A percentile compares a stretch with the other conserved stretches of the same genome.
Evolutionary conservation across 2,329 filamentous ascomycete species (phyloP).

Genomic region (Thielaviopsis musarum): DNA sequence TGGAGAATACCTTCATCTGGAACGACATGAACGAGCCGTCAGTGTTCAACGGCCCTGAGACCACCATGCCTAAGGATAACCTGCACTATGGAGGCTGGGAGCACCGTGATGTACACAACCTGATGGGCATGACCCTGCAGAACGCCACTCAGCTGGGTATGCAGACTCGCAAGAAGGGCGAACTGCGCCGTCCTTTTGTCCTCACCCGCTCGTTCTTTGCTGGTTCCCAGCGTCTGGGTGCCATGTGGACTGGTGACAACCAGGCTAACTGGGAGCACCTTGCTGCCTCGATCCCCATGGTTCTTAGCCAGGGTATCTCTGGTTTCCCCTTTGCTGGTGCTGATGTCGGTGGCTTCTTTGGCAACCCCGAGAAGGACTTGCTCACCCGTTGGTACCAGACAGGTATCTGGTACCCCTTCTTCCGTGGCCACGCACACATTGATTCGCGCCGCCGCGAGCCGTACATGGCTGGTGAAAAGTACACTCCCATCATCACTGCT

Average conservation of each 20-base stretch:
- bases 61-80: slow-evolving; percentile 98
- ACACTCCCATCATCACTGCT: slow-evolving; percentile 71
- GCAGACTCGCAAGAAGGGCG: slow-evolving; percentile 69
- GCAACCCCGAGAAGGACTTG: slow-evolving; percentile 85
- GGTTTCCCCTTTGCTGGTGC: slow-evolving; percentile 90
- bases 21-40: slow-evolving; percentile 99
- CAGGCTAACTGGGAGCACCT: slow-evolving; percentile 86
- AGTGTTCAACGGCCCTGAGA: slow-evolving; percentile 95
- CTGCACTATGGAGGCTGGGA: slow-evolving; percentile 85
- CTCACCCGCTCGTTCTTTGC: slow-evolving; percentile 86
- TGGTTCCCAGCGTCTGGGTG: slow-evolving; percentile 74
- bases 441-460: slow-evolving; percentile 89
- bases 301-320: slow-evolving; percentile 78
- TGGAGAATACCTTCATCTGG: slow-evolving; percentile 84
- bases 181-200: slow-evolving; percentile 73
- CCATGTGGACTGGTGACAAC: slow-evolving; percentile 99
- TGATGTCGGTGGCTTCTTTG: slow-evolving; percentile 95
- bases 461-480: slow-evolving; percentile 71
- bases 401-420: slow-evolving; percentile 94
- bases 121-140: slow-evolving; percentile 89
- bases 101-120: slow-evolving; percentile 88
- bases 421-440: slow-evolving; percentile 93
- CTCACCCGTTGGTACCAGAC: slow-evolving; percentile 92
- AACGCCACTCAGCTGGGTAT: slow-evolving; percentile 85
- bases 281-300: slow-evolving; percentile 80